phyloP scores from a whole-genome alignment of 768 basidiomycete species.

The Podaxis mareebaensis region DNA sequence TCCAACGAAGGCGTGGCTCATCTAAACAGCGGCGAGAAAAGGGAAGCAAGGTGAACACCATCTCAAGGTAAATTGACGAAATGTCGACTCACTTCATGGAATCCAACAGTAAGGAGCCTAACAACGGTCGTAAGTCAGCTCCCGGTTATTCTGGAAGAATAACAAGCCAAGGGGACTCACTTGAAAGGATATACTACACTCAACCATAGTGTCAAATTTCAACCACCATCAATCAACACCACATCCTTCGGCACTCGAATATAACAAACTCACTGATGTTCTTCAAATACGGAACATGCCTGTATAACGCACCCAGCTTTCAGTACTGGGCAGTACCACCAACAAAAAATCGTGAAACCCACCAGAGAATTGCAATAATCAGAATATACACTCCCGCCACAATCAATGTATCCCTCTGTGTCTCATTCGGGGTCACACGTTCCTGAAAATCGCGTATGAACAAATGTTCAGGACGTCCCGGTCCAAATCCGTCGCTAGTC shows the following conservation, averaged over 20 bases:
- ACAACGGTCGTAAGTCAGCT: constrained; percentile 1
- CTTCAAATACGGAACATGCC: constrained; percentile 79
- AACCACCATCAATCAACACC: background rate
- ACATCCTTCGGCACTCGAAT: background rate
- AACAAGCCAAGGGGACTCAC: constrained; percentile 43
- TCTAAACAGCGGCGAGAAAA: constrained; percentile 40
- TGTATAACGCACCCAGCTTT: constrained; percentile 24
- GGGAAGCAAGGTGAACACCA: constrained; percentile 4
- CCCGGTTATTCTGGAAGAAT: background rate
- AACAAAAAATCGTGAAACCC: constrained; percentile 22
- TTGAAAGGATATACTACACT: constrained; percentile 86
- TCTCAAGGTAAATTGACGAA: background rate
- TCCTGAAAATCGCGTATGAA: constrained; percentile 41
- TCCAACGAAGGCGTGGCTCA: constrained; percentile 84
- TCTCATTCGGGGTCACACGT: constrained; percentile 62
- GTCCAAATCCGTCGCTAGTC: constrained; percentile 14
- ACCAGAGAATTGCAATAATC: constrained; percentile 81
- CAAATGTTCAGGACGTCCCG: constrained; percentile 23
- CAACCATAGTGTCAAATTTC: background rate
- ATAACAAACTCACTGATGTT: constrained; percentile 60
- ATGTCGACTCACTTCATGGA: constrained; percentile 66
- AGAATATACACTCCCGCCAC: constrained; percentile 77
- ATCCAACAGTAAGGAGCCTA: constrained; percentile 83
- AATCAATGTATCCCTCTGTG: constrained; percentile 76
- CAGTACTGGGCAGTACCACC: constrained; percentile 9